Evolutionary conservation across 2,329 filamentous ascomycete species (phyloP), one percentile per base, ranked within the genome.

Genomic region (Chrysoporthe deuterocubensis): DNA sequence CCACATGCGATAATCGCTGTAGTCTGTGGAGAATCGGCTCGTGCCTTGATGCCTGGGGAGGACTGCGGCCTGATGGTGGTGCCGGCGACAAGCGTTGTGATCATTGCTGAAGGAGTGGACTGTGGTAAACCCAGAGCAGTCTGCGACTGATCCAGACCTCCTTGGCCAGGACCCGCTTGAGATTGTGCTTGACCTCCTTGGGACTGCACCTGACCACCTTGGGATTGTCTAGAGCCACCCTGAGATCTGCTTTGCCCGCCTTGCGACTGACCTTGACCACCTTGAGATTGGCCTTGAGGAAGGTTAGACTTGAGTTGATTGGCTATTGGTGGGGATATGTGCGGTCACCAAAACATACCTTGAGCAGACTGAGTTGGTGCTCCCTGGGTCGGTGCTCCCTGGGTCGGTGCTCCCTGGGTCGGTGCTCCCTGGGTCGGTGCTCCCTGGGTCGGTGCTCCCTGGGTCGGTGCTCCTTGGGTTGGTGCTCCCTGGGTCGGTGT

Each of bases 1-100:
- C 63, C 68, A 50, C 71, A 73, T 5, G 57, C 54, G 59, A 50
- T n/a, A 3, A 42, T 26, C 50, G 64, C 13, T 43, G 57, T 40
- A 26, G 60, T 21, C n/a, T 46, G 34, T 34, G 54, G 50, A 4
- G 54, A 44, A 34, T 26, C 34, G 48, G 63, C 61, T 44, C 58
- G 66, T 46, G 63, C 68, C n/a, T 66, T 60, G 48, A 68, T 42
- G 34, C 58, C 65, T 7, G 68, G 57, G 4, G 59, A 52, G 32
- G 59, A 57, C 6, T 40, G 57, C 4, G 52, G 54, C 6, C 16
- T n/a, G 13, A 62, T 34, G 7, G 63, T 63, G 14, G 52, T 66
- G 26, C 58, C 8, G 6, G 63, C 59, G 26, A 58, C 57, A 21
- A 65, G 43, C 26, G 54, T 65, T 9, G 43, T 60, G 26, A 59